Conservation (phyloP, 2,329 filamentous ascomycete species). For the Aureobasidium sp. region DNA sequence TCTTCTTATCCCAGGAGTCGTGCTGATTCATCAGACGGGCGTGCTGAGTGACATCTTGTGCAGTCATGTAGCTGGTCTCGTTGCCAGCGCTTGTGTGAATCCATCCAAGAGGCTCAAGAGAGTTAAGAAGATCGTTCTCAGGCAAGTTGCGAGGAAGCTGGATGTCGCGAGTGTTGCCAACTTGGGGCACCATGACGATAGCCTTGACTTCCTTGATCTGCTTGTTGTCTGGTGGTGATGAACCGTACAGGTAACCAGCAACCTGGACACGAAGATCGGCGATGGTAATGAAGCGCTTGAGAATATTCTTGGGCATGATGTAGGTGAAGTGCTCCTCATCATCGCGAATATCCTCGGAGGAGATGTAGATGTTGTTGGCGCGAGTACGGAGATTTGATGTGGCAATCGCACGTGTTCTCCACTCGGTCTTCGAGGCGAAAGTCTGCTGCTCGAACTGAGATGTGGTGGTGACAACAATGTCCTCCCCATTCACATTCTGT, state of each 20-base stretch:
- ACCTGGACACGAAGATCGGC: constrained; percentile 94
- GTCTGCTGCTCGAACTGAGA: constrained; percentile 97
- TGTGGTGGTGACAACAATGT: constrained; percentile 96
- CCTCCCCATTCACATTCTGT: constrained; percentile 91
- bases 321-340: constrained; percentile 88
- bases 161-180: constrained; percentile 85
- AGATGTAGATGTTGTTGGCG: constrained; percentile 98
- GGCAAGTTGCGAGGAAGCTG: constrained; percentile 85
- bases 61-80: constrained; percentile 93
- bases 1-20: constrained; percentile 76
- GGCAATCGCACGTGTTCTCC: constrained; percentile 93
- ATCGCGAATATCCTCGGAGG: constrained; percentile 84
- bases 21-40: constrained; percentile 82
- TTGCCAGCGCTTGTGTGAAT: constrained; percentile 95
- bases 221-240: constrained; percentile 86
- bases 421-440: constrained; percentile 97
- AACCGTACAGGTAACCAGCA: constrained; percentile 89
- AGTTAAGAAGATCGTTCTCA: constrained; percentile 81
- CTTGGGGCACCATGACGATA: constrained; percentile 96
- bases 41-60: constrained; percentile 89
- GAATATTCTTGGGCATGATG: constrained; percentile 97
- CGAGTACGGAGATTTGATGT: constrained; percentile 90
- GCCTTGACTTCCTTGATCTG: constrained; percentile 95
- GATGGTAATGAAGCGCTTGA: constrained; percentile 97
- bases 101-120: constrained; percentile 82